These are phyloP conservation scores for Phytophthora ramorum DNA, from an alignment of 352 stramenopile genomes.

Conservation along the genomic window DNA sequence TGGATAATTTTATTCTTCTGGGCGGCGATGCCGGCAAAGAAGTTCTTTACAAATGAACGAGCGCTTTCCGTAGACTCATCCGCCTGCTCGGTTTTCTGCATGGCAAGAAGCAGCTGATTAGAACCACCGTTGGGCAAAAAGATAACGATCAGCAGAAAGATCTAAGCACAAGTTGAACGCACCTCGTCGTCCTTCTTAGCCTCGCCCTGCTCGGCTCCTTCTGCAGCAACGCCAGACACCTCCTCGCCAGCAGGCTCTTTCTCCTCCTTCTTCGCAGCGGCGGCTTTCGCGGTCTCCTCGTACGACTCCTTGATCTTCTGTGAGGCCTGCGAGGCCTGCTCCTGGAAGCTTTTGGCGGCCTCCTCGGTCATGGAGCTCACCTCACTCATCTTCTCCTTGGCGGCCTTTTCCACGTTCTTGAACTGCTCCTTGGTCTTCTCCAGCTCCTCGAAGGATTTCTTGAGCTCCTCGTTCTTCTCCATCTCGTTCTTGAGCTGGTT, in stretches of 20 bases:
- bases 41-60: conserved; percentile 64
- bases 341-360: conserved; percentile 62
- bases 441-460: conserved; percentile 80
- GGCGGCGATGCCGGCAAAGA: conserved; percentile 54
- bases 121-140: neutral
- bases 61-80: conserved; percentile 45
- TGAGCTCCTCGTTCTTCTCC: conserved; percentile 84
- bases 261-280: conserved; percentile 24
- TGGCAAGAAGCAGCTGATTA: conserved; percentile 6
- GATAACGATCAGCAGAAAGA: neutral
- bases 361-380: conserved; percentile 63
- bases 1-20: conserved; percentile 74
- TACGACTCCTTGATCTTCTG: conserved; percentile 74
- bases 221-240: conserved; percentile 8
- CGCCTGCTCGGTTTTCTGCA: conserved; percentile 35
- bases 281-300: conserved; percentile 39
- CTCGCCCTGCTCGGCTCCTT: conserved; percentile 20
- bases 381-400: conserved; percentile 72
- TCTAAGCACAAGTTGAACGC: neutral
- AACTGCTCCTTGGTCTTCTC: conserved; percentile 78
- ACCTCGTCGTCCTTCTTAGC: conserved; percentile 32
- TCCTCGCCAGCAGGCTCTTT: conserved; percentile 10
- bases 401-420: conserved; percentile 67
- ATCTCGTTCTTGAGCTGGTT: conserved; percentile 84
- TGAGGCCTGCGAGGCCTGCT: conserved; percentile 62